A percentile compares a stretch with the other conserved stretches of the same genome.
Evolutionary conservation across 2,329 filamentous ascomycete species (phyloP).

Genomic region (Scorias spongiosa): DNA sequence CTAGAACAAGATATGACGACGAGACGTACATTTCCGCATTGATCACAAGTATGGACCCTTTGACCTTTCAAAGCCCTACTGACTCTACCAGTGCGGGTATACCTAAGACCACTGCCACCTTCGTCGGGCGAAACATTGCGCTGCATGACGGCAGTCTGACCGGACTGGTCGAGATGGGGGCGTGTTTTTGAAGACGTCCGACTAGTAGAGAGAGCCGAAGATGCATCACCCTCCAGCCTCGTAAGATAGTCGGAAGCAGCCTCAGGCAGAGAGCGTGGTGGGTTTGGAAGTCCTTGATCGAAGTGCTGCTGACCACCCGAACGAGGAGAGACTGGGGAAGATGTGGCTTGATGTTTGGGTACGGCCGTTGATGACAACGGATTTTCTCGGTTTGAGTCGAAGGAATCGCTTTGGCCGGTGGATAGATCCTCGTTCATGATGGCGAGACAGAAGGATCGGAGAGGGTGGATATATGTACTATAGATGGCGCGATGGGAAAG

Average conservation of each 20-base stretch:
- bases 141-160: slow-evolving; percentile 16
- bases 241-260: neutral
- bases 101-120: slow-evolving; percentile 19
- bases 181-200: slow-evolving; percentile 1
- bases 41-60: slow-evolving; percentile 28
- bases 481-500: slow-evolving; percentile 4
- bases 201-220: neutral
- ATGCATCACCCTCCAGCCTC: neutral
- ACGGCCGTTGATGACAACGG: neutral
- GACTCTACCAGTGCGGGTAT: slow-evolving; percentile 31
- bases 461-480: neutral
- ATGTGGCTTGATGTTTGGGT: neutral
- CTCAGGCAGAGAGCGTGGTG: neutral
- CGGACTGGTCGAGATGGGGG: slow-evolving; percentile 1
- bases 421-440: neutral
- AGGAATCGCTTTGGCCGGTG: too few relatives aligned
- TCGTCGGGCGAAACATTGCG: slow-evolving; percentile 19
- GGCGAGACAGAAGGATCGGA: neutral
- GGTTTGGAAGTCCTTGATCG: slow-evolving; percentile 1
- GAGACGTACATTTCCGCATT: slow-evolving; percentile 29
- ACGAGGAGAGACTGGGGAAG: neutral
- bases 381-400: too few relatives aligned
- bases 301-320: too few relatives aligned
- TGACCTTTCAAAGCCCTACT: slow-evolving; percentile 34
- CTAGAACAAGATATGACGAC: neutral